A percentile compares a stretch with the other conserved stretches of the same genome.
phyloP scores from a whole-genome alignment of 805 yeast species.

The Brettanomyces naardenensis region DNA sequence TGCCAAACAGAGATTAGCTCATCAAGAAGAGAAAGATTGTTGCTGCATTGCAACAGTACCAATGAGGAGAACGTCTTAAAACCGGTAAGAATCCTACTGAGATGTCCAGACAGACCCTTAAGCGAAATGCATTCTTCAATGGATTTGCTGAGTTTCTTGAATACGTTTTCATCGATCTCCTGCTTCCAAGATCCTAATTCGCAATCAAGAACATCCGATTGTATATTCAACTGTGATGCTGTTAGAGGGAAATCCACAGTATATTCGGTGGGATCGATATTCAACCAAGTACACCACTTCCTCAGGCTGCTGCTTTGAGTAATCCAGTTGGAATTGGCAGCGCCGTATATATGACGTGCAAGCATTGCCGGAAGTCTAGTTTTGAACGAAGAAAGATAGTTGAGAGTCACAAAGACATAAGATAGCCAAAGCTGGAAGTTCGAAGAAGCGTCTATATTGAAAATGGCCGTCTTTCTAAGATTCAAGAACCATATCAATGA shows the following conservation, averaged over 20 bases:
- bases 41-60: constrained; percentile 11
- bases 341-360: constrained; percentile 15
- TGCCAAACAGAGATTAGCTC: constrained; percentile 14
- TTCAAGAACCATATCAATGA: constrained; percentile 19
- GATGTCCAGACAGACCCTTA: constrained; percentile 15
- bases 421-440: constrained; percentile 20
- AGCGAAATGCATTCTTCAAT: constrained; percentile 8
- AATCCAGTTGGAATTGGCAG: constrained; percentile 21
- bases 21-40: constrained; percentile 9
- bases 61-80: constrained; percentile 26
- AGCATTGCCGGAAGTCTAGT: constrained; percentile 17
- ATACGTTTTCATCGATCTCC: constrained; percentile 12
- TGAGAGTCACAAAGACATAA: constrained; percentile 24
- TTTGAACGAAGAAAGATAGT: constrained; percentile 16
- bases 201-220: constrained; percentile 5
- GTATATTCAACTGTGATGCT: constrained; percentile 10
- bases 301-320: constrained; percentile 15
- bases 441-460: constrained; percentile 4
- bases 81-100: constrained; percentile 9
- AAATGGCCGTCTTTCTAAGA: constrained; percentile 12
- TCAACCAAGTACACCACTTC: constrained; percentile 24
- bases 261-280: constrained; percentile 7
- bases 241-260: constrained; percentile 16
- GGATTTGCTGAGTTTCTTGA: constrained; percentile 2
- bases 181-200: constrained; percentile 16